Base-by-base conservation (phyloP, 2,329 filamentous ascomycete genomes). In the Plenodomus biglobosus region DNA sequence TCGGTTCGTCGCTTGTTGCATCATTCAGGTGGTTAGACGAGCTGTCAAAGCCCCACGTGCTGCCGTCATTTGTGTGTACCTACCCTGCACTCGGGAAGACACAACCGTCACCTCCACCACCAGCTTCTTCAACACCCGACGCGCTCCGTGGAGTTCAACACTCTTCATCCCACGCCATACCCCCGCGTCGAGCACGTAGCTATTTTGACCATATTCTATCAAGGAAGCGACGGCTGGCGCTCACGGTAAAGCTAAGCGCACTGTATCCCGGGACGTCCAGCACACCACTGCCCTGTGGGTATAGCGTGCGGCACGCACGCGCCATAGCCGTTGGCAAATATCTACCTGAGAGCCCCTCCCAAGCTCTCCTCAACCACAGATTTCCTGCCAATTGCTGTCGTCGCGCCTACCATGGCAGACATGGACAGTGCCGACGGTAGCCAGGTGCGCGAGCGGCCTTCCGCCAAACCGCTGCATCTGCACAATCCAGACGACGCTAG, bases 401-500 rank as follows among this genome's bases (percentile, higher is more conserved):
- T 50, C 44, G 44, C 38, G 50, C 51, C 41, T 40, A 56, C 50
- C 43, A 71, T 70, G 66, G 58, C 65, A 49, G 63, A 65, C 52
- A 35, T 50, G 40, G 47, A 46, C 49, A 43, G 39, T 39, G 56
- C 61, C 61, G 62, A 69, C 41, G 53, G 54, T 57, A 64, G 63
- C 63, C 61, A 59, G 49, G 48, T 66, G 19, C 58, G 66, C 41
- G 65, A 67, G 52, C 61, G 65, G 21, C 60, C 60, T 13, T 60
- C 65, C 21, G 56, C 61, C 39, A 67, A 61, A 52, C 65, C 65
- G 42, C 41, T 64, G 19, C 65, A 61, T 46, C 52, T 66, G 44
- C 50, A 58, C 50, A 66, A 59, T 42, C 47, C 64, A 44, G 64
- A 66, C 40, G 60, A 66, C 55, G 77, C 78, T 49, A 74, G 76